phyloP scores from a whole-genome alignment of 2,329 filamentous ascomycete genomes.

The Neoascochyta sp. region DNA sequence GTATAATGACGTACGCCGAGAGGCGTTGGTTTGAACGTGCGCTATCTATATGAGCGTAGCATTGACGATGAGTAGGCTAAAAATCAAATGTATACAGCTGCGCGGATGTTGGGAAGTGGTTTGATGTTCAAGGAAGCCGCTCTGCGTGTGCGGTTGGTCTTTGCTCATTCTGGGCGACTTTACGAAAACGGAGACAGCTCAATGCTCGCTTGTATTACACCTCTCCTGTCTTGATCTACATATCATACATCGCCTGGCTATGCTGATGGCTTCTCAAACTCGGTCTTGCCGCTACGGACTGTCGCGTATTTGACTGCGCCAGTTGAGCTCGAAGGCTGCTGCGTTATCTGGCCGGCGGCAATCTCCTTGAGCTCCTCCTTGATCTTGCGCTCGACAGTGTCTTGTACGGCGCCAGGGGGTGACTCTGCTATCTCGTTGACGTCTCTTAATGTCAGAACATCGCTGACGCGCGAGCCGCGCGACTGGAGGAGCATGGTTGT shows the following conservation, averaged over 20 bases:
- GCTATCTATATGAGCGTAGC: no score
- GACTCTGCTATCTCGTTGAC: slow-evolving; percentile 87
- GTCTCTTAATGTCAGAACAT: slow-evolving; percentile 72
- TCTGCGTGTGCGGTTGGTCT: no score
- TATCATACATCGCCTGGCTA: slow-evolving; percentile 8
- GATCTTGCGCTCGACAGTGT: slow-evolving; percentile 45
- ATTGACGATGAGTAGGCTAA: no score
- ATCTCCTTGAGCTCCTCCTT: slow-evolving; percentile 37
- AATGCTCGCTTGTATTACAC: neutral
- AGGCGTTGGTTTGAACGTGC: neutral
- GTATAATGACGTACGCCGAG: slow-evolving; percentile 10
- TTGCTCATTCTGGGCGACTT: no score
- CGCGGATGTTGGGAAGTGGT: no score
- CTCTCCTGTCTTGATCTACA: slow-evolving; percentile 7
- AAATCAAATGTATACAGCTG: no score
- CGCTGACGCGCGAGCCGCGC: slow-evolving; percentile 72
- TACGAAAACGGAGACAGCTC: neutral
- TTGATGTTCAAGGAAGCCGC: no score
- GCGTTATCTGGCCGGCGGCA: slow-evolving; percentile 14
- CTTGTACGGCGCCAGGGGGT: slow-evolving; percentile 66
- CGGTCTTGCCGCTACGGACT: slow-evolving; percentile 26
- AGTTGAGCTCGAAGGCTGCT: slow-evolving; percentile 11
- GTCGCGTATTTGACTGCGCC: slow-evolving; percentile 24
- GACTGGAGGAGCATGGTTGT: slow-evolving; percentile 84
- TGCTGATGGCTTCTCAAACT: slow-evolving; percentile 17